Evolutionary conservation across 2,329 filamentous ascomycete species (phyloP).

Genomic region (Penicillium sp.): DNA sequence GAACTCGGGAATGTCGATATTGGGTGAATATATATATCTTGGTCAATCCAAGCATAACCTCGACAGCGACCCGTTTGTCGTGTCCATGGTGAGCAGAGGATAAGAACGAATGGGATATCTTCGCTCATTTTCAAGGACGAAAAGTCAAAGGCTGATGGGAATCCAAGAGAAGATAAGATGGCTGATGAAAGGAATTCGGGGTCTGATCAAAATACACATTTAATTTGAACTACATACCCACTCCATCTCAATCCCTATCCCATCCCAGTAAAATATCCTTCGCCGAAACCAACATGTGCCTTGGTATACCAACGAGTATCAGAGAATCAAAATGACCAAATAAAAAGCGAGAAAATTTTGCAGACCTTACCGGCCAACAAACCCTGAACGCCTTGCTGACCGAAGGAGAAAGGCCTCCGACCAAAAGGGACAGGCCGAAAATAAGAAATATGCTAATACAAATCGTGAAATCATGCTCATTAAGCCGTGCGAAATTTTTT

Average conservation of each 20-base stretch:
- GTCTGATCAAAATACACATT: neutral
- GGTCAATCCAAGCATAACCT: no score
- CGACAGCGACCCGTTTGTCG: neutral
- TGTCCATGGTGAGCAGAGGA: neutral
- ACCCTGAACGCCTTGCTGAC: constrained; percentile 29
- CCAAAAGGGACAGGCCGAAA: neutral
- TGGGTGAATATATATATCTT: no score
- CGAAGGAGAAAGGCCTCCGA: constrained; percentile 9
- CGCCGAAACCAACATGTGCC: neutral
- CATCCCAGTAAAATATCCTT: neutral
- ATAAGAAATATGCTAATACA: constrained; percentile 20
- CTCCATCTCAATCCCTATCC: neutral
- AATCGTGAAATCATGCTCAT: constrained; percentile 23
- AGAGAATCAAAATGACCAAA: neutral
- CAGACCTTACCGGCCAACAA: neutral
- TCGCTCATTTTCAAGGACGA: no score
- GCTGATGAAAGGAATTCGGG: neutral
- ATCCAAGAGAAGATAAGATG: neutral
- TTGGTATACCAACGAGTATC: neutral
- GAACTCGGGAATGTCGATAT: no score
- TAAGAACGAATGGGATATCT: no score
- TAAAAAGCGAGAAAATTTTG: neutral
- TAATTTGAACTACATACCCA: neutral
- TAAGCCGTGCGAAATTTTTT: neutral
- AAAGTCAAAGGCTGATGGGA: neutral